Base-by-base conservation (phyloP, 768 basidiomycete species). In the Dioszegia aurantiaca region DNA sequence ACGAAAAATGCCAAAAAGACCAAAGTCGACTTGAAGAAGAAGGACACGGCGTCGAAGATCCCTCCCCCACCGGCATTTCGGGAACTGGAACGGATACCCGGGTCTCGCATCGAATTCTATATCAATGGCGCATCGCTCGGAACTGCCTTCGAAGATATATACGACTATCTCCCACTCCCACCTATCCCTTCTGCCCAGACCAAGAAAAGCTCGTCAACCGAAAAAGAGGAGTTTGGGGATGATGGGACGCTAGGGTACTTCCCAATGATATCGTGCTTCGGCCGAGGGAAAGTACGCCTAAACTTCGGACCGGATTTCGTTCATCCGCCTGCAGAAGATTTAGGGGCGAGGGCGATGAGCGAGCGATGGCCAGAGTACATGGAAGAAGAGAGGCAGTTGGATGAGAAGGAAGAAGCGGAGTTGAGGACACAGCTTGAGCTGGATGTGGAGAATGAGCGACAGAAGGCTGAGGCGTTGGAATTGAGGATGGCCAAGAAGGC, bases 231-330 rank as follows among this genome's bases (percentile, higher is more conserved):
- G 61, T 83, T 83, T 2, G 89, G 90, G 68, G 92, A 99, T 74
- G 95, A 99, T 74, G 95, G 94, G 19, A 86, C 87, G 19, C 79
- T 95, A 5, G 95, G 95, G 0, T 99, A 99, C 77, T 98, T 91
- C 74, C 91, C 94, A 0, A 86, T 97, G 79, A 84, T 95, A 63
- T 94, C 90, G 3, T 80, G 94, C 36, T 99, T 90, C 80, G 93
- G 92, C 68, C 86, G 87, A 59, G 94, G 90, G 0, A 83, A 84
- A 58, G 87, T 92, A 12, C 82, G 76, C 45, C 81, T 94, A 57
- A 97, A 99, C 71, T 84, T 92, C 17, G 95, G 95, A 0, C 95
- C 95, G 0, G 75, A 86, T 60, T 98, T 67, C 77, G 61, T 37
- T 64, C 59, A 47, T 55, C 56, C 65, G 4, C 61, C 62, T 36